These are phyloP conservation scores for Cocos nucifera DNA, from an alignment of 176 grass and related monocot species.

Conservation along the genomic window DNA sequence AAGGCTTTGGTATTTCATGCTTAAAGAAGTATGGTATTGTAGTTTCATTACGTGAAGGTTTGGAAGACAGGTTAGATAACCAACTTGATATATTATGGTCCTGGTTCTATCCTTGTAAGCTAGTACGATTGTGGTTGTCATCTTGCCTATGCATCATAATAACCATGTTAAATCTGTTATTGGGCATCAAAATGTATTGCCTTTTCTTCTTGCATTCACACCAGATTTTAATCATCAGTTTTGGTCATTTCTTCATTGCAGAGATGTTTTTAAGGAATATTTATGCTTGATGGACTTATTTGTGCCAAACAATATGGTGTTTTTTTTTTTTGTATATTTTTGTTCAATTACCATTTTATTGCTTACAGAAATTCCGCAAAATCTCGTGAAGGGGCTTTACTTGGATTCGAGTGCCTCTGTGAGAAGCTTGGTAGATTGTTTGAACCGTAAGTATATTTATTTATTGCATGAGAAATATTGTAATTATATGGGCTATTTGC, in stretches of 20 bases:
- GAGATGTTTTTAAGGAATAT: too few species aligned
- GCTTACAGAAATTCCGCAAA: constrained; percentile 63
- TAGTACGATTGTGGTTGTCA: too few species aligned
- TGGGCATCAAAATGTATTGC: too few species aligned
- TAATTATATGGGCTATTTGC: constrained; percentile 13
- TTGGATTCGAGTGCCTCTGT: constrained; percentile 98
- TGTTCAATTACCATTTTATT: not conserved
- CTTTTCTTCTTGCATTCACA: too few species aligned
- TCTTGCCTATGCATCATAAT: too few species aligned
- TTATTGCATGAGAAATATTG: constrained; percentile 18
- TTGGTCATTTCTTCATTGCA: too few species aligned
- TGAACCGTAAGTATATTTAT: constrained; percentile 73
- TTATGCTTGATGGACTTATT: not conserved
- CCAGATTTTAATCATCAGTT: too few species aligned
- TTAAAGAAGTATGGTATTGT: constrained; percentile 92
- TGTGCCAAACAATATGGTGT: not conserved
- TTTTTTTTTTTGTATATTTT: not conserved
- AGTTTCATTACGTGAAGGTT: constrained; percentile 48
- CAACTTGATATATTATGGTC: too few species aligned
- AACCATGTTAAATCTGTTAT: too few species aligned
- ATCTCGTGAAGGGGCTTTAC: constrained; percentile 93
- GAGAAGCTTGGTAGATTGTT: constrained; percentile 95
- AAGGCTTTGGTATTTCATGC: constrained; percentile 83
- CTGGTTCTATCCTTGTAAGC: too few species aligned
- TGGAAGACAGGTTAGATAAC: constrained; percentile 58